Evolutionary conservation across 2,329 filamentous ascomycete genomes (phyloP).

Genomic region (Rugonectria rugulosa): DNA sequence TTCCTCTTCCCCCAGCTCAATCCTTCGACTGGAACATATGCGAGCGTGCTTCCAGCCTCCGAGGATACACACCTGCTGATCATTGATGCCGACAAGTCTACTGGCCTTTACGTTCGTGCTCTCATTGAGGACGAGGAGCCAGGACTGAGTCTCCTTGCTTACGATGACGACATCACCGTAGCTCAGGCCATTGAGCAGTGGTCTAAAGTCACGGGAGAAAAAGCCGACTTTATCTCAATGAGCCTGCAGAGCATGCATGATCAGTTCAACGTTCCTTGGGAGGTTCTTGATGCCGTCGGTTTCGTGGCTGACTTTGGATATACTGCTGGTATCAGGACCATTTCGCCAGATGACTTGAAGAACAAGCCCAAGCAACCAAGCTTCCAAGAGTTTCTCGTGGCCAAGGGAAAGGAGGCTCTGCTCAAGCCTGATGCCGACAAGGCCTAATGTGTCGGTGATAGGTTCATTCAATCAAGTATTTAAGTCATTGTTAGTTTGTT

Average conservation of each 20-base stretch:
- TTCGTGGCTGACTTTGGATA: constrained; percentile 52
- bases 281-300: constrained; percentile 46
- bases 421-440: background rate
- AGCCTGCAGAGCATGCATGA: constrained; percentile 44
- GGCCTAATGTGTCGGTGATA: background rate
- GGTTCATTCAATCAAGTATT: background rate
- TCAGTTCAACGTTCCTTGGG: constrained; percentile 43
- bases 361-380: constrained; percentile 38
- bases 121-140: constrained; percentile 50
- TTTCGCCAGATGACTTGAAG: constrained; percentile 50
- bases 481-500: background rate
- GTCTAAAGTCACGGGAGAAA: constrained; percentile 46
- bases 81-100: constrained; percentile 47
- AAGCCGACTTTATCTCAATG: constrained; percentile 43
- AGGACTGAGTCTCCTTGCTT: constrained; percentile 53
- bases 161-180: constrained; percentile 48
- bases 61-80: constrained; percentile 45
- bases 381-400: constrained; percentile 42
- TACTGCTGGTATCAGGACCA: constrained; percentile 47
- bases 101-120: constrained; percentile 53
- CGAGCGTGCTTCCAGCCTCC: constrained; percentile 40
- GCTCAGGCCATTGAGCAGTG: constrained; percentile 45
- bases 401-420: constrained; percentile 20
- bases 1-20: constrained; percentile 38
- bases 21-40: constrained; percentile 39